phyloP scores from a whole-genome alignment of 2,329 filamentous ascomycete genomes.

The Exophiala sp. region DNA sequence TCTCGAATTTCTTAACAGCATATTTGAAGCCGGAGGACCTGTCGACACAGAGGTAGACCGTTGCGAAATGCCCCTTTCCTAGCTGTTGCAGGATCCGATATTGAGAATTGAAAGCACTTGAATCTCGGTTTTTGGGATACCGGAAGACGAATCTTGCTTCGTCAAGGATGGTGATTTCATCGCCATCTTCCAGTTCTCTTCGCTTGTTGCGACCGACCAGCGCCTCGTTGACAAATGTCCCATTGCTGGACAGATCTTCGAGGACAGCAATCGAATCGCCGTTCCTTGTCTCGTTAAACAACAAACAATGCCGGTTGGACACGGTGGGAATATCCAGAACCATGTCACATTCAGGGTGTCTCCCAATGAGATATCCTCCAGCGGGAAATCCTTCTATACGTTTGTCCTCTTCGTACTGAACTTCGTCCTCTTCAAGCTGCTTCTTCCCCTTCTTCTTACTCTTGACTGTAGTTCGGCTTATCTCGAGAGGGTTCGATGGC shows the following conservation, averaged over 20 bases:
- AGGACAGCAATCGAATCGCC: constrained; percentile 66
- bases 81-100: constrained; percentile 81
- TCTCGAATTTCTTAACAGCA: constrained; percentile 94
- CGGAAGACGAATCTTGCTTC: constrained; percentile 86
- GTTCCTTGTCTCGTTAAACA: constrained; percentile 55
- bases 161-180: constrained; percentile 84
- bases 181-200: constrained; percentile 80
- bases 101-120: constrained; percentile 78
- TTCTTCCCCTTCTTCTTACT: constrained; percentile 45
- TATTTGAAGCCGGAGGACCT: constrained; percentile 76
- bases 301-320: constrained; percentile 69
- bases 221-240: constrained; percentile 91
- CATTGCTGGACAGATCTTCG: constrained; percentile 92
- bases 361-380: constrained; percentile 84
- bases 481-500: constrained; percentile 44
- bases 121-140: constrained; percentile 71
- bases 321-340: constrained; percentile 73
- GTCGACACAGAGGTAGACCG: constrained; percentile 87
- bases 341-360: constrained; percentile 88
- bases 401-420: constrained; percentile 62
- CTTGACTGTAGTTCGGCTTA: constrained; percentile 39
- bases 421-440: constrained; percentile 51
- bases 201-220: constrained; percentile 89
- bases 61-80: constrained; percentile 92
- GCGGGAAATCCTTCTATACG: constrained; percentile 58